Base-by-base conservation (phyloP, 2,329 filamentous ascomycete species). In the Sporothrix brunneoviolacea region DNA sequence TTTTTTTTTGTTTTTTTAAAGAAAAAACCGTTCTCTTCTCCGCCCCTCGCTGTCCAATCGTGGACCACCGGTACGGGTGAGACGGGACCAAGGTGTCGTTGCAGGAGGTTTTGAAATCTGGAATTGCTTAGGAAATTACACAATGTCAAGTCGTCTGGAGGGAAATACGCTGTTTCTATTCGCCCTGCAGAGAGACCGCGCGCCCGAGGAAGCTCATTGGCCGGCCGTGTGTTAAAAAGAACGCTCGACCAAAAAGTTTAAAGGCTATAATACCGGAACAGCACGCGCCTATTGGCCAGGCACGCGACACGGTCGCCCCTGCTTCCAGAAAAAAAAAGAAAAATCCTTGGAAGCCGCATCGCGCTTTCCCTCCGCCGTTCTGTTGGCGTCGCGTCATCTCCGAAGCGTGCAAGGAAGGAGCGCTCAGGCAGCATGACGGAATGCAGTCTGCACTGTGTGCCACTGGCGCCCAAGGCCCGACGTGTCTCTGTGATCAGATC, bases 251-350 rank as follows among this genome's bases (percentile, higher is more conserved):
- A 21, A 42, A 27, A 43, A 46, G 43, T 37, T 39, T 19, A 16
- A 32, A 37, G 32, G 21, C 30, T 21, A 19, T n/a, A 10, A 42
- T 21, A 24, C 19, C 15, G 9, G 19, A 32, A 24, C 45, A 38
- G 51, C 53, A 38, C 56, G 56, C 54, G 21, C 24, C 51, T 37
- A 58, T 58, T 58, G 54, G 56, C 51, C 41, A n/a, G 47, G 35
- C 50, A 58, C 56, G 54, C 56, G 54, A 54, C 56, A 52, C 47
- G 50, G 30, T 33, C 8, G n/a, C 24, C 37, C 28, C 46, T 28
- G 27, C 24, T 45, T 43, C 28, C 48, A 44, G 37, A 42, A 33
- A 48, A 35, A 48, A 37, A n/a, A 33, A 30, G 7, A 19, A 30
- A 43, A 42, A 28, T 18, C 16, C 24, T 15, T 30, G 24, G 13